Evolutionary conservation across 768 basidiomycete species (phyloP), one percentile per base, ranked within the genome.

Genomic region (Sarcodon aspratus): DNA sequence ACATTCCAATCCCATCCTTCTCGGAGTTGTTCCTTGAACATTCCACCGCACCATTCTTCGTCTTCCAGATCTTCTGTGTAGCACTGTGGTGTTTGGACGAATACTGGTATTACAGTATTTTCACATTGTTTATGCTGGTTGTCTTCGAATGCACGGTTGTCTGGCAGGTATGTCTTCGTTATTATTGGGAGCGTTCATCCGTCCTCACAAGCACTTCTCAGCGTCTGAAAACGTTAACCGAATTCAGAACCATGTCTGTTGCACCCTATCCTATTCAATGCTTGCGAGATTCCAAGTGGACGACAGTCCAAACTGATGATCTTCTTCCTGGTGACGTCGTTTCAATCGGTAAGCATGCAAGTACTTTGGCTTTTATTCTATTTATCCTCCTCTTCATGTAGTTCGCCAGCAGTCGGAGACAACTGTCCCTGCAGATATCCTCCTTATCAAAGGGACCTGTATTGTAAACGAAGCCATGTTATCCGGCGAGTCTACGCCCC

Each of bases 381-480:
- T 44, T 6, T 33, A 2, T 17, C 54, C 7, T 59, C 47, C 55
- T 18, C 7, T 31, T 32, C 9, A 12, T 17, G 12, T 49, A 85
- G 85, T 76, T 35, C 81, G 82, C 44, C 72, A 77, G 38, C 76
- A 78, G 53, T 71, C 78, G 11, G 96, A 98, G 63, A 92, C 92
- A 0, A 82, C 82, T 36, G 80, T 96, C 12, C 93, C 95, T 1
- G 94, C 92, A 9, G 95, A 99, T 59, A 78, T 99, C 35, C 77
- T 99, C 13, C 75, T 99, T n/a, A 65, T 97, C 10, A 79, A 83
- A 49, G 96, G 96, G 9, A 88, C 91, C 0, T 86, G 85, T 53
- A 98, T 99, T 57, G 94, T 98, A 54, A 99, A 99, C 63, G 96
- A 99, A 64, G 96, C 96, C 27, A 98, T 99, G 96, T 71, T 99